Base-by-base conservation (phyloP, 768 basidiomycete genomes). In the Dentipellis fragilis region DNA sequence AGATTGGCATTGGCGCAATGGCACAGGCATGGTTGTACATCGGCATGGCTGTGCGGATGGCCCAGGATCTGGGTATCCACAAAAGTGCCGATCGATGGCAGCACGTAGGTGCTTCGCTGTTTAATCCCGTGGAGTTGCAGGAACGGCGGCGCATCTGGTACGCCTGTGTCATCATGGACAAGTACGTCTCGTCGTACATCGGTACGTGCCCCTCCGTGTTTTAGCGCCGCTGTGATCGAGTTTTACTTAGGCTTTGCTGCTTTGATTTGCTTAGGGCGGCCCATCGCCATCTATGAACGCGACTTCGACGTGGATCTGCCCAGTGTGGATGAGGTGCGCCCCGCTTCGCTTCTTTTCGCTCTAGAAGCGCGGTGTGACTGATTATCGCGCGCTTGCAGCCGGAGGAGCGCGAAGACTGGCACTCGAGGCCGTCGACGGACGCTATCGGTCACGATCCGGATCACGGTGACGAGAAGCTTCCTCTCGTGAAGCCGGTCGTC, bases 21-120 rank as follows among this genome's bases (percentile, higher is more conserved):
- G 85, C 86, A 8, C 81, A 86, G 67, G 85, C 88, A 35, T 94
- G 91, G 92, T 78, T 83, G 10, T 90, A 86, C 64, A 79, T 84
- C 17, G 90, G 91, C 10, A 88, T 90, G 85, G 90, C 87, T 0
- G 84, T 93, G 38, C 79, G 92, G n/a, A 92, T 93, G 89, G 89
- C 89, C 14, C 89, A 90, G 69, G 89, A 92, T 68, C 68, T 92
- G 54, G 89, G 89, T 8, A 80, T 92, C 78, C 89, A 92, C 64
- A 78, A 87, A 37, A 78, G 77, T 60, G 86, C 90, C 34, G 89
- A 91, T 64, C 81, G 83, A 29, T 92, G 89, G 89, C 78, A 67
- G 54, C 80, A 74, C 14, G 73, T 81, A 54, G 83, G 83, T 0
- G 63, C 64, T 36, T 66, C 59, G 49, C 62, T 90, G 45, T 89